Conservation (phyloP, 179 eudicot genomes). For the Spinacia oleracea region DNA sequence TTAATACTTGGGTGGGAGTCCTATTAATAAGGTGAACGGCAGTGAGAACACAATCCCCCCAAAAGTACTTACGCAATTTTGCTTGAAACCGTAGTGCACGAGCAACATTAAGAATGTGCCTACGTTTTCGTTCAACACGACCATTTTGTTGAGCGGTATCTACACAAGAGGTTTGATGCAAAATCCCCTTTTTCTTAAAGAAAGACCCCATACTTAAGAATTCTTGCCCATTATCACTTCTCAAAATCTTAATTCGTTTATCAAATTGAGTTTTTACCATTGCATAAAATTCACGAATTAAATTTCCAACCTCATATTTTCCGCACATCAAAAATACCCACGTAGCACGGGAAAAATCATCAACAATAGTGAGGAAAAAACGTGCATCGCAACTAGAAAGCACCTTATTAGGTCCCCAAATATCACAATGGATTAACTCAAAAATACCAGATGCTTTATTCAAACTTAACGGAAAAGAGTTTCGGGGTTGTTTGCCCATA, state of each 20-base stretch:
- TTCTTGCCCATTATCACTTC: conserved; percentile 1
- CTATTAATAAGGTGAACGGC: background rate
- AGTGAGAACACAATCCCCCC: background rate
- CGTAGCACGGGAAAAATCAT: background rate
- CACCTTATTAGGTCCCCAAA: background rate
- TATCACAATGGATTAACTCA: conserved; percentile 5
- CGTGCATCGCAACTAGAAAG: background rate
- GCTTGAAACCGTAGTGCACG: conserved; percentile 1
- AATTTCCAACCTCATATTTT: background rate
- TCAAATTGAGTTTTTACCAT: background rate
- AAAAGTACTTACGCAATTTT: background rate
- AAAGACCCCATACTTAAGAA: background rate
- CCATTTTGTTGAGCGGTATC: background rate
- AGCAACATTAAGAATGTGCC: conserved; percentile 2
- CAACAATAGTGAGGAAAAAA: background rate
- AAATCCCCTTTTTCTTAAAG: no score
- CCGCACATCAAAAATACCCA: background rate
- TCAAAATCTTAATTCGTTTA: background rate
- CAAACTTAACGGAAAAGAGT: background rate
- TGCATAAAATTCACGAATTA: background rate
- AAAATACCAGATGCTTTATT: background rate
- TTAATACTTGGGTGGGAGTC: background rate
- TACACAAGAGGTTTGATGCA: background rate
- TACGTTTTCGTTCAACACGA: background rate
- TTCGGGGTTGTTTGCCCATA: no score